Conservation (phyloP, 768 basidiomycete genomes). For the Coprinellus micaceus region DNA sequence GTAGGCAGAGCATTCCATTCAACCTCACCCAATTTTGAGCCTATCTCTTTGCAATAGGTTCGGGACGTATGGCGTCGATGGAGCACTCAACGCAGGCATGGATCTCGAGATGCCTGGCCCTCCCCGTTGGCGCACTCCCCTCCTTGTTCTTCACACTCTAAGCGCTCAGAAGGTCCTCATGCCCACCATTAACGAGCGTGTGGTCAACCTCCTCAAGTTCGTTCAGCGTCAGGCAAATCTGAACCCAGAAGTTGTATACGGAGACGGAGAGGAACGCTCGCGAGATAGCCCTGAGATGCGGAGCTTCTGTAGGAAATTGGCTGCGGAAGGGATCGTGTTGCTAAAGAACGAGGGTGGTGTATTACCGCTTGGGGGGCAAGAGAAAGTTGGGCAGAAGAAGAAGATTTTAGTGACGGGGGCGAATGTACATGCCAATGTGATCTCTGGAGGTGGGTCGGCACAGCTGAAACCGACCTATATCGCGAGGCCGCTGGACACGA, state of each 20-base stretch:
- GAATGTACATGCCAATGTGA: constrained; percentile 59
- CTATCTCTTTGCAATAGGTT: constrained; percentile 39
- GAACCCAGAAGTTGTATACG: constrained; percentile 59
- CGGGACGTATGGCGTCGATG: constrained; percentile 68
- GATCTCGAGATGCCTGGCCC: constrained; percentile 79
- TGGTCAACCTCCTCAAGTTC: constrained; percentile 47
- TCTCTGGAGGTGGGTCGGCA: constrained; percentile 78
- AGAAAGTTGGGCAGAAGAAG: constrained; percentile 23
- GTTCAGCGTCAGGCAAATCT: constrained; percentile 53
- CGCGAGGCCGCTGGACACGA: constrained; percentile 60
- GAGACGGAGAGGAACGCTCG: constrained; percentile 56
- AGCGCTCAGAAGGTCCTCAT: constrained; percentile 45
- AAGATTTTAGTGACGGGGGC: constrained; percentile 66
- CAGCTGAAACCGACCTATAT: constrained; percentile 67
- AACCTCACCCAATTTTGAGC: background rate
- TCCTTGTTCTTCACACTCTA: constrained; percentile 34
- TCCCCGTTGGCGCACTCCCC: constrained; percentile 60
- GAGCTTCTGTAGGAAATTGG: constrained; percentile 51
- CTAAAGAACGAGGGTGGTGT: constrained; percentile 56
- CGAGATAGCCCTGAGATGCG: constrained; percentile 50
- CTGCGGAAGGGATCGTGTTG: constrained; percentile 61
- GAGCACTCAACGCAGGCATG: constrained; percentile 66
- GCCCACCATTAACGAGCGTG: constrained; percentile 47
- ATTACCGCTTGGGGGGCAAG: constrained; percentile 46
- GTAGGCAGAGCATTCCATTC: constrained; percentile 30